Base-by-base conservation (phyloP, 495 filamentous ascomycete genomes). In the Penicillium maclennaniae region DNA sequence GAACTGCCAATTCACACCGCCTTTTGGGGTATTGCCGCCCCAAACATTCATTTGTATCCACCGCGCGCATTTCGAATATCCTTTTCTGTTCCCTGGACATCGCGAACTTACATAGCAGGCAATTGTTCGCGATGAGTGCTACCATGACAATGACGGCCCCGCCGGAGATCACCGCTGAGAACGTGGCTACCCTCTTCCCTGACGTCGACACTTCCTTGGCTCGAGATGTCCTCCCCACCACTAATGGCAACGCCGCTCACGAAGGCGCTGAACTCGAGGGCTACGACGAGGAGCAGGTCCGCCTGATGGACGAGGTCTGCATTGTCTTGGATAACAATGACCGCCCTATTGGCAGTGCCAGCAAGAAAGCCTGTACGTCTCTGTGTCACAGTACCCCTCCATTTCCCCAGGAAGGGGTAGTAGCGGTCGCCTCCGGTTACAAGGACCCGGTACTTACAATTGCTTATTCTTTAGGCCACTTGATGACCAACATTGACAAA, bases 251-350 rank as follows among this genome's bases (percentile, higher is more conserved):
- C 50, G 65, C 69, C 38, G 65, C 68, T 15, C 59, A 62, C 28
- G 59, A 65, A 34, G 71, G 72, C 51, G 60, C 65, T 47, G 83
- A 86, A 26, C 65, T 88, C n/a, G 69, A 74, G 40, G 93, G 93
- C 42, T 95, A 97, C 78, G 92, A 99, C 75, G 93, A 89, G 65
- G 92, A 97, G 70, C 93, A 99, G 70, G 92, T 96, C 55, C 86
- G 92, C 25, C 73, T 99, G 59, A 99, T 99, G 93, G 95, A 99
- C 54, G 93, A 99, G 73, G 88, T 99, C 7, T 99, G 93, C 78
- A 99, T 99, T 65, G 93, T 99, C 15, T 69, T 91, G 43, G 93
- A 97, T 65, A 85, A 93, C 54, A 79, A 97, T 62, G 93, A 99
- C 68, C 80, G 81, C 47, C 95, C 93, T 4, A 96, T 99, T 68